A percentile compares a stretch with the other conserved stretches of the same genome.
These are phyloP conservation scores for Abrus precatorius DNA, from an alignment of 306 rosid species.

Conservation along the genomic window DNA sequence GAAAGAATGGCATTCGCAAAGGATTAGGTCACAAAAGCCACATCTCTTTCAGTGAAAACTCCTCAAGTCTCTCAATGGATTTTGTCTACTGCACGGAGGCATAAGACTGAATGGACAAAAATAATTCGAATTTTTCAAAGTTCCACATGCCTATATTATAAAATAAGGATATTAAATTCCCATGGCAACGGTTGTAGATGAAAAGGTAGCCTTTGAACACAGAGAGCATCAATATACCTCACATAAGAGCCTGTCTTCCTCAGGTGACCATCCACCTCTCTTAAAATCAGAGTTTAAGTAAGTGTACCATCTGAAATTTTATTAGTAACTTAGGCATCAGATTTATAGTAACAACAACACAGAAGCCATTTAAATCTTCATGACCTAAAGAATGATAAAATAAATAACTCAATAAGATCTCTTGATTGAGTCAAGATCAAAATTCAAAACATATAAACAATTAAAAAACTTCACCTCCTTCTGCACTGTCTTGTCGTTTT, in stretches of 20 bases:
- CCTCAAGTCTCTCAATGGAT: conserved; percentile 1
- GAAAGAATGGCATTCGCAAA: conserved; percentile 34
- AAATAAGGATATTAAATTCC: conserved; percentile 12
- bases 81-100: background rate
- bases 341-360: conserved; percentile 28
- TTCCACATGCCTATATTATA: background rate
- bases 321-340: conserved; percentile 38
- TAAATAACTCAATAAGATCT: conserved; percentile 14
- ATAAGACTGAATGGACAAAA: background rate
- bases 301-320: conserved; percentile 81
- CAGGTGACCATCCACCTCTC: conserved; percentile 92
- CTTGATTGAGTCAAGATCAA: conserved; percentile 31
- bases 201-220: conserved; percentile 5
- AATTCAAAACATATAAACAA: conserved; percentile 19
- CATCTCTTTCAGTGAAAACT: background rate
- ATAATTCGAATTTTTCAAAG: conserved; percentile 14
- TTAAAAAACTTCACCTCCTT: conserved; percentile 66
- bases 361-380: conserved; percentile 23
- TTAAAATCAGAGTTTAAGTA: conserved; percentile 93
- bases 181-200: background rate
- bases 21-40: background rate
- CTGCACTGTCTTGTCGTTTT: conserved; percentile 92
- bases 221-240: conserved; percentile 65
- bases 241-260: conserved; percentile 86
- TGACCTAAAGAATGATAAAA: background rate